phyloP scores from a whole-genome alignment of 2,329 filamentous ascomycete species.

The Xylaria sp. region DNA sequence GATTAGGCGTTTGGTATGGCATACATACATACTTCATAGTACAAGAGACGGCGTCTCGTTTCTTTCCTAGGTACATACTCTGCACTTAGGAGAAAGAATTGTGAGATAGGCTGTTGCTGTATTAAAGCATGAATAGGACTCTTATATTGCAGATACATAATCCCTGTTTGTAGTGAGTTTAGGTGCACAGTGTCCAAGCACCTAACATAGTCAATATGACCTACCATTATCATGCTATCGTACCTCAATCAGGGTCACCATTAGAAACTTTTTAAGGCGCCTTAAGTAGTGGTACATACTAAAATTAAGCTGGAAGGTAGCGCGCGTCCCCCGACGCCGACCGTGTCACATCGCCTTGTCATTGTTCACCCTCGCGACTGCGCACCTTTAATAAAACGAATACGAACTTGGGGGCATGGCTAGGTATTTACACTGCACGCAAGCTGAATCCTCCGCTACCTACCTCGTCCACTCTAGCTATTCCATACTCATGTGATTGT shows the following conservation, averaged over 20 bases:
- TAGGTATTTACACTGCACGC: neutral
- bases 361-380: neutral
- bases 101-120: slow-evolving; percentile 20
- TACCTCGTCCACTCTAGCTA: neutral
- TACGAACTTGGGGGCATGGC: neutral
- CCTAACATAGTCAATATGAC: neutral
- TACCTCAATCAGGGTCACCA: neutral
- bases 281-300: neutral
- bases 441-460: neutral
- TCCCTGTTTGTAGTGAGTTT: neutral
- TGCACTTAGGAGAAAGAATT: slow-evolving; percentile 19
- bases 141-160: neutral
- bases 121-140: slow-evolving; percentile 6
- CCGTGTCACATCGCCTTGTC: slow-evolving; percentile 23
- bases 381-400: neutral
- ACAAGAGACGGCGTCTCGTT: slow-evolving; percentile 9
- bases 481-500: neutral
- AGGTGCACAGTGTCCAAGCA: neutral
- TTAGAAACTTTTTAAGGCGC: no score
- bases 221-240: neutral
- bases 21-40: slow-evolving; percentile 9
- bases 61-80: slow-evolving; percentile 1
- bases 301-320: neutral
- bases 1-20: slow-evolving; percentile 25
- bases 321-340: slow-evolving; percentile 2